phyloP scores from a whole-genome alignment of 306 rosid genomes.

The Castanea crenata region DNA sequence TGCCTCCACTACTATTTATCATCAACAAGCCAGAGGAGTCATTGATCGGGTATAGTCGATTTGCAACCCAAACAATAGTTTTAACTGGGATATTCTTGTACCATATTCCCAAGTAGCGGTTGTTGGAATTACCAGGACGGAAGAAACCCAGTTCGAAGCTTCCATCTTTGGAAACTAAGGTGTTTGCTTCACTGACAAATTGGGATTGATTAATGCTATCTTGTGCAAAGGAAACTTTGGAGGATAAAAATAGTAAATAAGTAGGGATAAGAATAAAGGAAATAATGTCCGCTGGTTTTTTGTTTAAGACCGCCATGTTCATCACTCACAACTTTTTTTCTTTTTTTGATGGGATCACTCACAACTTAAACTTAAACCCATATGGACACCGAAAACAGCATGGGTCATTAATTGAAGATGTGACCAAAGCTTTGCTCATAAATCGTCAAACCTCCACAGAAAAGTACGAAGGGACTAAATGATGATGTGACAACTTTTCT shows the following conservation, averaged over 20 bases:
- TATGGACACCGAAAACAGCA: too few species aligned
- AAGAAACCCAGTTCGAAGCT: constrained; percentile 39
- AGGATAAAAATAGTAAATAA: neutral
- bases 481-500: too few species aligned
- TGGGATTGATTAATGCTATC: constrained; percentile 22
- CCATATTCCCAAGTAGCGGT: constrained; percentile 51
- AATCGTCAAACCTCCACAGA: too few species aligned
- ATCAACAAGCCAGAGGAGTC: constrained; percentile 37
- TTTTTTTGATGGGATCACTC: too few species aligned
- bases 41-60: constrained; percentile 34
- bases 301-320: too few species aligned
- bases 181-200: neutral
- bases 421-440: too few species aligned
- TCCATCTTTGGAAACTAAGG: constrained; percentile 26
- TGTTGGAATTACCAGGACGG: constrained; percentile 26
- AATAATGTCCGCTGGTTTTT: too few species aligned
- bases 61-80: constrained; percentile 65
- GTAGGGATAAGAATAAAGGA: too few species aligned
- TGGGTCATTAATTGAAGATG: too few species aligned
- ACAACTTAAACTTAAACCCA: too few species aligned
- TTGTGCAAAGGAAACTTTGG: neutral
- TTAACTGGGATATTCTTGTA: constrained; percentile 24
- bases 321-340: too few species aligned
- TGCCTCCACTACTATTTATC: constrained; percentile 11
- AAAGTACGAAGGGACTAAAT: too few species aligned